phyloP scores from a whole-genome alignment of 179 eudicot genomes.

The Silene noctiflora region DNA sequence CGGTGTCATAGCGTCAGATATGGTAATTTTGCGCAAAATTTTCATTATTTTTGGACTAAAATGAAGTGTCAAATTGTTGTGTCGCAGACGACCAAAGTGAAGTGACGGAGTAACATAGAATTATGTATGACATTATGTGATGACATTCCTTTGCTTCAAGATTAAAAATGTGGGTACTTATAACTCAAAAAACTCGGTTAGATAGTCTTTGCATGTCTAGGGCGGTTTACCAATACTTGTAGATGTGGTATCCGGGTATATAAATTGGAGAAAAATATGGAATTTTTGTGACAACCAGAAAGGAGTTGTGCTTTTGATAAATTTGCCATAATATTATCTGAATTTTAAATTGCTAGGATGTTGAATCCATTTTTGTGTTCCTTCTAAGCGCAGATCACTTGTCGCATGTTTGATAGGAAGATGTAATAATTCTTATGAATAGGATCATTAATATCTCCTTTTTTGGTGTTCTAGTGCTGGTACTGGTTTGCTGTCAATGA shows the following conservation, averaged over 20 bases:
- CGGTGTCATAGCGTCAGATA: too few relatives aligned
- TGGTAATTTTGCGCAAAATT: too few relatives aligned
- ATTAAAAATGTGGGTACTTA: too few relatives aligned
- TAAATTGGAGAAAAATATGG: background rate
- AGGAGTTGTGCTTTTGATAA: background rate
- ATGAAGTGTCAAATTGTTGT: too few relatives aligned
- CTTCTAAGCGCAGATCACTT: background rate
- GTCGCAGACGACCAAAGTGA: too few relatives aligned
- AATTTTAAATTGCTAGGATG: background rate
- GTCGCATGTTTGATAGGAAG: background rate
- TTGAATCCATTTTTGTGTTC: background rate
- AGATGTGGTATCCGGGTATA: background rate
- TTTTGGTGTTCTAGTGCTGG: constrained; percentile 56
- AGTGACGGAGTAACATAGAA: too few relatives aligned
- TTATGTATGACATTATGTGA: too few relatives aligned
- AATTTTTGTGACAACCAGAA: background rate
- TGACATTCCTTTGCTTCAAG: too few relatives aligned
- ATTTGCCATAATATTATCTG: background rate
- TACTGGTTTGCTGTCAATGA: constrained; percentile 91
- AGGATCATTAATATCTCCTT: background rate
- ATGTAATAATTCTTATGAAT: background rate
- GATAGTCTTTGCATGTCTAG: background rate
- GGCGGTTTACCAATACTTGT: background rate
- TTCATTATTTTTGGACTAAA: too few relatives aligned
- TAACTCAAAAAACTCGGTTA: too few relatives aligned